phyloP scores from a whole-genome alignment of 129 eudicot species.

The Lactuca saligna region DNA sequence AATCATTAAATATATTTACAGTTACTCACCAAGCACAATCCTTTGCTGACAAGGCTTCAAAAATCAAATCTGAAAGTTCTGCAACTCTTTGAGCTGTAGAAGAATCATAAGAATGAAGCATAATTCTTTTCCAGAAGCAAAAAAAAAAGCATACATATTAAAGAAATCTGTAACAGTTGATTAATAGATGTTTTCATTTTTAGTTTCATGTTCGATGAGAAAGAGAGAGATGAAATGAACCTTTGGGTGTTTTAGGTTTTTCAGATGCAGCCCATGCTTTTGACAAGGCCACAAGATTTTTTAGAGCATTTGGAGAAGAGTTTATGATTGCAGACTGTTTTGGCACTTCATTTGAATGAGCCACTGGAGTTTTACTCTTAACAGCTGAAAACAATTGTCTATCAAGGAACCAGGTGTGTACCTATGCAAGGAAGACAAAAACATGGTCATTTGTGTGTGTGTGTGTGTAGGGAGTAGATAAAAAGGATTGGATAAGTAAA shows the following conservation, averaged over 20 bases:
- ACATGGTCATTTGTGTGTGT: neutral
- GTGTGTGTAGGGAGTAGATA: neutral
- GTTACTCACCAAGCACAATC: constrained; percentile 84
- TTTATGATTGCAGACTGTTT: constrained; percentile 18
- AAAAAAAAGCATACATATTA: constrained; percentile 12
- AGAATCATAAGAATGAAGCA: constrained; percentile 14
- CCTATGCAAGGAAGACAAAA: constrained; percentile 18
- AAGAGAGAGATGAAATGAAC: constrained; percentile 12
- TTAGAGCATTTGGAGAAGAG: constrained; percentile 31
- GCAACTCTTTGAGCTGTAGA: constrained; percentile 55
- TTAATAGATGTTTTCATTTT: constrained; percentile 1
- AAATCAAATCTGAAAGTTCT: constrained; percentile 62
- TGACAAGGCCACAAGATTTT: constrained; percentile 31
- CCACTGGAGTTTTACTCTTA: constrained; percentile 22
- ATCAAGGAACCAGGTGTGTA: constrained; percentile 40
- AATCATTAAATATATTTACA: constrained; percentile 8
- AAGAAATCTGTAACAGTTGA: neutral
- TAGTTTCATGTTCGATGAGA: constrained; percentile 5
- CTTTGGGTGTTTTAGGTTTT: constrained; percentile 38
- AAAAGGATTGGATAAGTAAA: constrained; percentile 3
- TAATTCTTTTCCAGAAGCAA: neutral
- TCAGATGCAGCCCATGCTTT: constrained; percentile 31
- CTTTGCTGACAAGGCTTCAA: constrained; percentile 81
- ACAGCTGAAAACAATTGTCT: constrained; percentile 28
- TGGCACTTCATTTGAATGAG: constrained; percentile 14